phyloP scores from a whole-genome alignment of 148 eudicot species.

The Vaccinium macrocarpon region DNA sequence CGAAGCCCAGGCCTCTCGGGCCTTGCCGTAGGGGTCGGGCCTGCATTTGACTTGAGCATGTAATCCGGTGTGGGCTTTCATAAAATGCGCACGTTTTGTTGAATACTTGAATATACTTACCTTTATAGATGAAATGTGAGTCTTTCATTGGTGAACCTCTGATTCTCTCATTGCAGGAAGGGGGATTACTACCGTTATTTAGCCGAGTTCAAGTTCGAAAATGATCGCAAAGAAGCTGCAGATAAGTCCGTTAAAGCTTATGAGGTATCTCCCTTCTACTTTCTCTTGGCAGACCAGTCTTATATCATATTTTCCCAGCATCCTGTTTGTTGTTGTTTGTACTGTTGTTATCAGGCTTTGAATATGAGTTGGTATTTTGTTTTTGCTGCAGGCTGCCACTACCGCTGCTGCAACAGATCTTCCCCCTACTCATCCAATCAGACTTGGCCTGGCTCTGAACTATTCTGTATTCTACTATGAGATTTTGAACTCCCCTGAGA shows the following conservation, averaged over 20 bases:
- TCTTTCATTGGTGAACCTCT: not conserved
- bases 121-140: not conserved
- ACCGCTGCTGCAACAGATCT: slow-evolving; percentile 29
- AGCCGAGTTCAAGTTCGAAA: slow-evolving; percentile 42
- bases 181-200: slow-evolving; percentile 45
- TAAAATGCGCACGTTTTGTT: not conserved
- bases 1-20: too few relatives aligned
- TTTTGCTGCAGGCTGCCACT: slow-evolving; percentile 31
- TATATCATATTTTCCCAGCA: not conserved
- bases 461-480: slow-evolving; percentile 36
- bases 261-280: slow-evolving; percentile 23
- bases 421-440: slow-evolving; percentile 36
- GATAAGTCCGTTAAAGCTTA: slow-evolving; percentile 48
- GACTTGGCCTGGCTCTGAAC: slow-evolving; percentile 36
- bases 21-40: too few relatives aligned
- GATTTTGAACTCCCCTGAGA: slow-evolving; percentile 36
- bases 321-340: not conserved
- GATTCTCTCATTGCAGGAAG: slow-evolving; percentile 21
- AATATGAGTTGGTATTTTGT: not conserved
- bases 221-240: slow-evolving; percentile 42
- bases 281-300: not conserved
- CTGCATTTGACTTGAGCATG: not conserved
- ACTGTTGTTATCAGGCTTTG: not conserved
- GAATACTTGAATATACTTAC: not conserved
- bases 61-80: not conserved